Conservation (phyloP, 2,329 filamentous ascomycete species). For the Fusarium coffeatum region DNA sequence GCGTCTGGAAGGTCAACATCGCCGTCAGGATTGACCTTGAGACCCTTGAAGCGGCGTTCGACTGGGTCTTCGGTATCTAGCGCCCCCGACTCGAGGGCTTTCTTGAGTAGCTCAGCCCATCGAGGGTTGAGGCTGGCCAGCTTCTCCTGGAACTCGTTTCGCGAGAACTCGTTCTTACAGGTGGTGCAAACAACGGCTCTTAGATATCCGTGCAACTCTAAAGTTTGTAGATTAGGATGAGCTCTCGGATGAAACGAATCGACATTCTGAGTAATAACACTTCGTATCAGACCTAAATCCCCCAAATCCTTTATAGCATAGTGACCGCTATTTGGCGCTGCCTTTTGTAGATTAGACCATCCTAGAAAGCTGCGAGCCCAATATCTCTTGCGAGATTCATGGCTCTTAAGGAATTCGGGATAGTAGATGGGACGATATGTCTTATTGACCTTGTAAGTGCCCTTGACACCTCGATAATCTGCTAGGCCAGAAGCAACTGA, state of each 20-base stretch:
- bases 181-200: constrained; percentile 83
- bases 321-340: constrained; percentile 84
- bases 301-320: constrained; percentile 79
- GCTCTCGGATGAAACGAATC: constrained; percentile 89
- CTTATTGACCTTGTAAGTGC: constrained; percentile 93
- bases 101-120: constrained; percentile 81
- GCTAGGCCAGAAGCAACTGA: constrained; percentile 93
- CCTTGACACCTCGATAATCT: constrained; percentile 89
- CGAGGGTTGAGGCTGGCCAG: constrained; percentile 84
- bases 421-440: constrained; percentile 92
- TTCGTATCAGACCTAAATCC: constrained; percentile 75
- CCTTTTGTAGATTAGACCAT: constrained; percentile 83
- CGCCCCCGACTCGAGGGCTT: constrained; percentile 79
- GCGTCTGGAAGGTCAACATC: constrained; percentile 91
- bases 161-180: constrained; percentile 77
- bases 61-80: constrained; percentile 81
- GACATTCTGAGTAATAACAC: constrained; percentile 94
- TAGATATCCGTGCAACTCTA: constrained; percentile 93
- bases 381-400: constrained; percentile 90
- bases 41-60: constrained; percentile 73
- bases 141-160: constrained; percentile 79
- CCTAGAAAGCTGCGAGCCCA: constrained; percentile 96
- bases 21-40: constrained; percentile 92
- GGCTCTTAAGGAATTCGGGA: constrained; percentile 84
- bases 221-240: constrained; percentile 78